Conservation (phyloP, 768 basidiomycete species). For the Lactarius trivialis region DNA sequence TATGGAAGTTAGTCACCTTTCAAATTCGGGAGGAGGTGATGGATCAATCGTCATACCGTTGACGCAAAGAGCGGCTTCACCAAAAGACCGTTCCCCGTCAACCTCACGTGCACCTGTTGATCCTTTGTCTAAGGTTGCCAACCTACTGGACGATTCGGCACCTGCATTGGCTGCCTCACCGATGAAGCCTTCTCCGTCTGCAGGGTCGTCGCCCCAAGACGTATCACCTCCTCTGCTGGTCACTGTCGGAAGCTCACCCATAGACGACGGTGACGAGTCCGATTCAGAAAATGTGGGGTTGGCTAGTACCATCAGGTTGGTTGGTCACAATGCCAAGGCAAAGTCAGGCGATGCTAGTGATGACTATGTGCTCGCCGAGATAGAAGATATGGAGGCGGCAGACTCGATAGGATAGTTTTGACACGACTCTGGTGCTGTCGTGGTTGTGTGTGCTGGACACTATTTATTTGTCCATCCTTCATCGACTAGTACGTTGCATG, state of each 20-base stretch:
- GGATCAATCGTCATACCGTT: not conserved
- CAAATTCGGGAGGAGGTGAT: not conserved
- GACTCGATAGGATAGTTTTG: constrained; percentile 17
- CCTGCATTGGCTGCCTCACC: constrained; percentile 30
- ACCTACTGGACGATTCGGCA: constrained; percentile 44
- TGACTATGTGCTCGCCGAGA: not conserved
- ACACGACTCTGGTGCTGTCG: not conserved
- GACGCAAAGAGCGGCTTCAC: constrained; percentile 4
- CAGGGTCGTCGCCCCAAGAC: constrained; percentile 2
- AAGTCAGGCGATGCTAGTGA: constrained; percentile 4
- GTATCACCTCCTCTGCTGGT: not conserved
- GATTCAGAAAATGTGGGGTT: not conserved
- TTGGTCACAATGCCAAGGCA: not conserved
- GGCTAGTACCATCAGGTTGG: constrained; percentile 6
- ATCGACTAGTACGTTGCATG: constrained; percentile 21
- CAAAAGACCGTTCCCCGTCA: constrained; percentile 21
- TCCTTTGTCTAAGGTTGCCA: constrained; percentile 33
- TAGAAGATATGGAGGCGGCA: constrained; percentile 37
- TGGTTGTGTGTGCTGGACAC: constrained; percentile 22
- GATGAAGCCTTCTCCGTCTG: constrained; percentile 33
- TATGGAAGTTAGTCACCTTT: constrained; percentile 20
- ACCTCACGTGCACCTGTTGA: constrained; percentile 2
- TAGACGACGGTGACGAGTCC: not conserved
- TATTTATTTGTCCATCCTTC: constrained; percentile 15
- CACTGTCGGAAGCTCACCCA: not conserved